Evolutionary conservation across 176 grass and related monocot genomes (phyloP).

Genomic region (Zizania latifolia): DNA sequence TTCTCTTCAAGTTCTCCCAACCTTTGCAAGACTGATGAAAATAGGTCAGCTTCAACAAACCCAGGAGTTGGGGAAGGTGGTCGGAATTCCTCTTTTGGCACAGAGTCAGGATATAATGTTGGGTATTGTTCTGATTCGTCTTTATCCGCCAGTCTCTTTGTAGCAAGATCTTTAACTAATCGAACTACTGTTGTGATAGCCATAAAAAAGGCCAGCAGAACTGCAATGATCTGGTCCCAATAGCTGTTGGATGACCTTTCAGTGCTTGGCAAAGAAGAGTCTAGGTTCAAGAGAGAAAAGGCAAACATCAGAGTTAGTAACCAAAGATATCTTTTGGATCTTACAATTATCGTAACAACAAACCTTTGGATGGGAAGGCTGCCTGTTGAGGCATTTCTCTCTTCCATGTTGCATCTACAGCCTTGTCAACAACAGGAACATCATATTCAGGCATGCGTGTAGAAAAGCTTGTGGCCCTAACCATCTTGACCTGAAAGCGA

Average conservation of each 20-base stretch:
- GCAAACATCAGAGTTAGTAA: conserved; percentile 7
- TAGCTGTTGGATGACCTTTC: conserved; percentile 11
- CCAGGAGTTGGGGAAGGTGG: conserved; percentile 69
- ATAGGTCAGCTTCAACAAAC: conserved; percentile 51
- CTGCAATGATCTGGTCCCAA: conserved; percentile 31
- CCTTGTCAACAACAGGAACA: conserved; percentile 87
- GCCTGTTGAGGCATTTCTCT: conserved; percentile 43
- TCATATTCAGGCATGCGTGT: conserved; percentile 61
- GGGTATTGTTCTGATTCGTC: conserved; percentile 19
- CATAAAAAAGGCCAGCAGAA: conserved; percentile 46
- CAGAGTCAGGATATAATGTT: conserved; percentile 24
- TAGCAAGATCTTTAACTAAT: conserved; percentile 38
- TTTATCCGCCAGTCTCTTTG: conserved; percentile 46
- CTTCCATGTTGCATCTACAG: conserved; percentile 78
- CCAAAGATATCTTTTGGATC: background rate
- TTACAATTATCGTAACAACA: background rate
- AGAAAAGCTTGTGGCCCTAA: conserved; percentile 79
- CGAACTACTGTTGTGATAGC: conserved; percentile 36
- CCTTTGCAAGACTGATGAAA: conserved; percentile 64
- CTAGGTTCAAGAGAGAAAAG: conserved; percentile 13
- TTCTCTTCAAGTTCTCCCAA: conserved; percentile 84
- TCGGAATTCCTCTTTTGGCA: conserved; percentile 52
- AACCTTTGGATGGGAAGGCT: conserved; percentile 42
- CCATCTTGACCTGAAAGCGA: conserved; percentile 63
- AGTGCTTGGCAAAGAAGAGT: conserved; percentile 18